A percentile compares a stretch with the other conserved stretches of the same genome.
Conservation (phyloP, 768 basidiomycete species). For the Epithele typhae region DNA sequence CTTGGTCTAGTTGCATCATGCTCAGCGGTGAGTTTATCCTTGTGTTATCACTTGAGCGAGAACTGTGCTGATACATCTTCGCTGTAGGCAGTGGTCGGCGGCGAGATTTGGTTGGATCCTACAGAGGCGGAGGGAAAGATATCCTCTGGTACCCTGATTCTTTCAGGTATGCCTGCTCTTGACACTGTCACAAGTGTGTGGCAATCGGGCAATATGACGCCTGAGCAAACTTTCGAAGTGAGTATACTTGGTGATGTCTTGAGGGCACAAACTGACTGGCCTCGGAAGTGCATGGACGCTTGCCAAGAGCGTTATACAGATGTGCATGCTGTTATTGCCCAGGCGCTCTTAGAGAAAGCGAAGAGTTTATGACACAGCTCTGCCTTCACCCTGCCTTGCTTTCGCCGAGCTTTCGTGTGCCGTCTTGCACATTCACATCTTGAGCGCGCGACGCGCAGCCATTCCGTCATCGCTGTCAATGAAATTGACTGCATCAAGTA, state of each 20-base stretch:
- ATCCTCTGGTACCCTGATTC: slow-evolving; percentile 63
- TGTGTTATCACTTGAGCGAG: slow-evolving; percentile 4
- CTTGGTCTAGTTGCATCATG: slow-evolving; percentile 83
- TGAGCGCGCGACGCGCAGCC: too few species aligned
- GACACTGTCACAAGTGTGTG: slow-evolving; percentile 80
- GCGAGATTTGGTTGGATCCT: slow-evolving; percentile 77
- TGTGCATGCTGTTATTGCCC: slow-evolving; percentile 71
- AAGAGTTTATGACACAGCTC: slow-evolving; percentile 16
- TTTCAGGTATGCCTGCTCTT: slow-evolving; percentile 87
- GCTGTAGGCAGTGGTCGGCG: slow-evolving; percentile 48
- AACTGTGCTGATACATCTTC: too few species aligned
- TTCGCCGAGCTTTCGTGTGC: too few species aligned
- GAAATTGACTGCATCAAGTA: too few species aligned
- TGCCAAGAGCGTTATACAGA: slow-evolving; percentile 72
- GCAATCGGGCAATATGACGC: slow-evolving; percentile 68
- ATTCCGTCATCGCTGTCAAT: too few species aligned
- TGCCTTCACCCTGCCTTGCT: too few species aligned
- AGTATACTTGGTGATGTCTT: too few species aligned
- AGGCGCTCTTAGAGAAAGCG: slow-evolving; percentile 52
- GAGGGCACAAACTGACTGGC: slow-evolving; percentile 5
- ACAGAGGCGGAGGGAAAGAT: slow-evolving; percentile 57
- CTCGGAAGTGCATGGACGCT: slow-evolving; percentile 64
- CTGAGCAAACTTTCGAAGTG: slow-evolving; percentile 53
- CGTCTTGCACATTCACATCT: too few species aligned
- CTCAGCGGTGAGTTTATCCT: slow-evolving; percentile 48